Percentiles rank a stretch among this genome's conserved stretches.
phyloP scores from a whole-genome alignment of 257 asterid genomes.

The Solanum lignicaule region DNA sequence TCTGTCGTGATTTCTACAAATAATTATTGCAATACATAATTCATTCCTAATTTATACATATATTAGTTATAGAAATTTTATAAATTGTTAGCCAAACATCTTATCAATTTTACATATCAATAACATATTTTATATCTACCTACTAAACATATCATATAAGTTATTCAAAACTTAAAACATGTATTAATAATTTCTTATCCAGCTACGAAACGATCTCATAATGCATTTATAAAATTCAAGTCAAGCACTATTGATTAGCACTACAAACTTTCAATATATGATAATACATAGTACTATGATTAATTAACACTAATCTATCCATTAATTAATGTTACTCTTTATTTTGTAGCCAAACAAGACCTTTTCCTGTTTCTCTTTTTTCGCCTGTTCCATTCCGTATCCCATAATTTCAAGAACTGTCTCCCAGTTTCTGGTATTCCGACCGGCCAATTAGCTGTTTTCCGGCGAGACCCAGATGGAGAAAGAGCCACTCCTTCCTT shows the following conservation, averaged over 20 bases:
- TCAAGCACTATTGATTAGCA: neutral
- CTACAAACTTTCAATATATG: neutral
- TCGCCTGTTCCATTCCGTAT: neutral
- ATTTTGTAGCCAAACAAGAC: neutral
- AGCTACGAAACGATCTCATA: neutral
- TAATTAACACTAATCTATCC: neutral
- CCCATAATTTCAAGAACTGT: neutral
- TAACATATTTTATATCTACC: neutral
- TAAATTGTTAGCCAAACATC: no score
- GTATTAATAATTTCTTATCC: no score
- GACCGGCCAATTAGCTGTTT: neutral
- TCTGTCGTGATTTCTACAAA: no score
- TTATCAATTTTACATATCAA: no score
- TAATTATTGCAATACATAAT: neutral
- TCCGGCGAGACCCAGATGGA: conserved; percentile 38
- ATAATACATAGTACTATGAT: neutral
- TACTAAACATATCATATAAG: no score
- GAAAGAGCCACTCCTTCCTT: conserved; percentile 63
- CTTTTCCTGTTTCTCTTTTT: neutral
- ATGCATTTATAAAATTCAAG: neutral
- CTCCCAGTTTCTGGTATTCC: conserved; percentile 6
- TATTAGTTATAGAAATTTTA: no score
- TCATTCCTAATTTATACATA: no score
- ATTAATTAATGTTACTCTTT: neutral
- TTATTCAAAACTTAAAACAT: no score